Evolutionary conservation across 2,329 filamentous ascomycete species (phyloP), one percentile per base, ranked within the genome.

Genomic region (Didymella exigua): DNA sequence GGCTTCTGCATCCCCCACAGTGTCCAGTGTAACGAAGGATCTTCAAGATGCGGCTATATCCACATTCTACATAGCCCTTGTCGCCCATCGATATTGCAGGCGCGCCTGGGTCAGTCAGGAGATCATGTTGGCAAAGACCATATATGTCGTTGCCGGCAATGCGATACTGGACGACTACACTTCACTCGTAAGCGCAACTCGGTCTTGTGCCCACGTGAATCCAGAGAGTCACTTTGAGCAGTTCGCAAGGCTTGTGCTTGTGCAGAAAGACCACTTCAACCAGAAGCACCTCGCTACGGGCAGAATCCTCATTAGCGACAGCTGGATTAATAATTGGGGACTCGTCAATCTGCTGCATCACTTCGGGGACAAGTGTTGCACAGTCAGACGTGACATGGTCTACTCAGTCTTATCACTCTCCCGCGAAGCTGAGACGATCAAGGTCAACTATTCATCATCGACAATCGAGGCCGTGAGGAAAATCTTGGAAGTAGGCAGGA

Each of bases 121-220:
- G 30, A 50, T 50, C 29, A 29, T 36, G 29, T 37, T 36, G 16
- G 47, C 47, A 10, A 43, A 50, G 29, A 21, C 37, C 11, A 29
- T 50, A 5, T 43, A 19, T 11, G 8, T 37, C 13, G 21, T 26
- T 11, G 38, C 29, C 6, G 37, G 46, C 14, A 37, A 29, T 8
- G 29, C 41, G 8, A 44, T 33, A 31, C 16, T 43, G n/a, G 40
- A 43, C 16, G n/a, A n/a, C n/a, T 30, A 43, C 27, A 26, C 41
- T 3, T 44, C 27, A 10, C 41, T 44, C 27, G 41, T 44, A 4
- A 23, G 9, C 5, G 9, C 8, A 29, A 24, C 24, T 26, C 26
- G 44, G 21, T n/a, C 24, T 7, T 38, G 23, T n/a, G 26, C n/a
- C 11, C 30, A 38, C 16, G 6, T 37, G 7, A 14, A 30, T 8